Evolutionary conservation across 352 stramenopile genomes (phyloP), one percentile per base, ranked within the genome.

Genomic region (Phytopythium delawarense): DNA sequence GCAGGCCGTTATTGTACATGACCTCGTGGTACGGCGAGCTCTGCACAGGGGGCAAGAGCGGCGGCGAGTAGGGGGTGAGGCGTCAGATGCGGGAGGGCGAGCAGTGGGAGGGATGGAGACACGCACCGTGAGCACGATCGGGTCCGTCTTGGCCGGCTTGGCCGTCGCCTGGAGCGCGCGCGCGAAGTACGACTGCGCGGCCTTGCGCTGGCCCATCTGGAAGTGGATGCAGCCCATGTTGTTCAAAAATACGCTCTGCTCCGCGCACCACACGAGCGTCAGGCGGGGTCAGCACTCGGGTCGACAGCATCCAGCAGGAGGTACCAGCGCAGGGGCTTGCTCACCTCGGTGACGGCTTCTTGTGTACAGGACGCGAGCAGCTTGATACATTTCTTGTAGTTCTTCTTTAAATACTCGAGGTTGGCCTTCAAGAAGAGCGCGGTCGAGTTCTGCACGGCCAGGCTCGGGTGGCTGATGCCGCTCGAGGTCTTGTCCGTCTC

Each of bases 321-420:
- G 21, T 1, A 15, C 7, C 20, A 13, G 21, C 28, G 23, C 11
- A 28, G 2, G 13, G 4, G 57, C n/a, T n/a, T n/a, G n/a, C 71
- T 57, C 68, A 91, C 81, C 72, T 94, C 87, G 57, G 87, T 88
- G 28, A 96, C 83, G 15, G 87, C 81, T 54, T 87, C 71, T 67
- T 91, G 80, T 75, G 87, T 89, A 77, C 87, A 96, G 44, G 88
- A 96, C 53, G 88, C 89, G 58, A 97, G 72, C 61, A 97, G 77
- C 80, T 97, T 97, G 72, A 97, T 92, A 63, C 85, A 95, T 76
- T 97, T 97, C 73, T 96, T 96, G 77, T 97, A 96, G 71, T 97
- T 97, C 65, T 90, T 88, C 56, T 92, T 84, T 76, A 98, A 84
- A 87, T 97, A 97, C 79, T 97, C 92, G 61, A 97, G 75, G 61